phyloP scores from a whole-genome alignment of 2,329 filamentous ascomycete genomes.

The Rosellinia necatrix region DNA sequence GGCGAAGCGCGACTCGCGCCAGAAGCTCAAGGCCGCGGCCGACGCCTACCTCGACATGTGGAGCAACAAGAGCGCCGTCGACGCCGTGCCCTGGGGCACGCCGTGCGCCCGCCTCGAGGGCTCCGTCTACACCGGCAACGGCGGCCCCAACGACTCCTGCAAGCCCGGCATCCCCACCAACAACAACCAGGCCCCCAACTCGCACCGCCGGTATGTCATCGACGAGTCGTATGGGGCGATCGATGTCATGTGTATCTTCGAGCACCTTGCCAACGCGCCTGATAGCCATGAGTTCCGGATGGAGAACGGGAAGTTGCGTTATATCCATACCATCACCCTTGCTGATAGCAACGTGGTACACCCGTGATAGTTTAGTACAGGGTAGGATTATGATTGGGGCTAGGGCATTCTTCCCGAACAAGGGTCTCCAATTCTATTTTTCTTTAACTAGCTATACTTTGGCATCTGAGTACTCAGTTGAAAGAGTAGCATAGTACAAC shows the following conservation, averaged over 20 bases:
- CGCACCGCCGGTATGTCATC: constrained; percentile 40
- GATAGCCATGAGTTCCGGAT: constrained; percentile 41
- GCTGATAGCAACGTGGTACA: constrained; percentile 25
- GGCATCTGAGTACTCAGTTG: too few species aligned
- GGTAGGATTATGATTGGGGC: too few species aligned
- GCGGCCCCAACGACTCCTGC: constrained; percentile 36
- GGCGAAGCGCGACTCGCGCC: constrained; percentile 36
- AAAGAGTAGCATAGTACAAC: too few species aligned
- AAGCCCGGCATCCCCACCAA: constrained; percentile 37
- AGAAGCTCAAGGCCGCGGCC: constrained; percentile 38
- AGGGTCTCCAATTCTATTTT: too few species aligned
- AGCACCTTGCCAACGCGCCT: constrained; percentile 36
- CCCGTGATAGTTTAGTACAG: constrained; percentile 4
- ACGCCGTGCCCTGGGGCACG: constrained; percentile 43
- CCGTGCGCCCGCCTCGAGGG: constrained; percentile 43
- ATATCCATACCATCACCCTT: constrained; percentile 40
- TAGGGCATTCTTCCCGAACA: too few species aligned
- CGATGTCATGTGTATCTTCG: constrained; percentile 39
- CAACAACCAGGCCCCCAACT: constrained; percentile 36
- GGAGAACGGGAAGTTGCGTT: constrained; percentile 38
- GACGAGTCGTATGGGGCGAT: constrained; percentile 39
- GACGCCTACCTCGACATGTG: constrained; percentile 47
- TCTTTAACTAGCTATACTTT: too few species aligned
- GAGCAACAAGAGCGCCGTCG: constrained; percentile 38
- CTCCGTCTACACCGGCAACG: constrained; percentile 35